phyloP scores from a whole-genome alignment of 257 asterid species.

The Nicotiana tabacum region DNA sequence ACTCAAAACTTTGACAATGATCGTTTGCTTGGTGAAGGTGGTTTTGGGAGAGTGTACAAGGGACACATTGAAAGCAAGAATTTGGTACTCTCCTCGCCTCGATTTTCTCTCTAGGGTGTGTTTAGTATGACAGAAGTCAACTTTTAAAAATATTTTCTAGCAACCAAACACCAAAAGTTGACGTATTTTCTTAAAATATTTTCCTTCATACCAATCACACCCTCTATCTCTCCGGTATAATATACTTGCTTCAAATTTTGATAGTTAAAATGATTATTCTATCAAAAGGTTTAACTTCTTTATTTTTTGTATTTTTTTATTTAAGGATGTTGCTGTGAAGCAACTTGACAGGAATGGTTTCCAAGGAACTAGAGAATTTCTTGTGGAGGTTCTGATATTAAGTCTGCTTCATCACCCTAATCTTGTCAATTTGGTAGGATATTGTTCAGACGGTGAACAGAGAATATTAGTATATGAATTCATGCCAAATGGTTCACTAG shows the following conservation, averaged over 20 bases:
- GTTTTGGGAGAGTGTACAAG: conserved; percentile 61
- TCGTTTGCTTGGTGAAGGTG: conserved; percentile 55
- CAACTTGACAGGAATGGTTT: conserved; percentile 54
- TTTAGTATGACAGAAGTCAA: too few relatives aligned
- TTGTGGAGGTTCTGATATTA: conserved; percentile 52
- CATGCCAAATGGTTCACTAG: conserved; percentile 50
- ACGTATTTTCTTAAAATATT: too few relatives aligned
- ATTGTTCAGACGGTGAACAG: conserved; percentile 58
- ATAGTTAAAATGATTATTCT: too few relatives aligned
- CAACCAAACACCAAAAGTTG: too few relatives aligned
- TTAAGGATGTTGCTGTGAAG: conserved; percentile 55
- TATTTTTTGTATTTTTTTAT: neutral
- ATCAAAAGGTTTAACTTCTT: neutral
- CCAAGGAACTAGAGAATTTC: conserved; percentile 57
- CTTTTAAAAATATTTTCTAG: too few relatives aligned
- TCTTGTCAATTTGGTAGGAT: conserved; percentile 55
- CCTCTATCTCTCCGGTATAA: too few relatives aligned
- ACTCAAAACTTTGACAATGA: conserved; percentile 37
- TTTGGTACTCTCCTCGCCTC: conserved; percentile 16
- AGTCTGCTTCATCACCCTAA: conserved; percentile 50
- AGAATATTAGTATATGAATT: conserved; percentile 50
- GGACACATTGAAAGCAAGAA: conserved; percentile 37
- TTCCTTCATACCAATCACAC: too few relatives aligned
- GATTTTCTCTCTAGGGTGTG: too few relatives aligned
- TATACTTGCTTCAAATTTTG: too few relatives aligned